A percentile compares a stretch with the other conserved stretches of the same genome.
phyloP scores from a whole-genome alignment of 768 basidiomycete genomes.

The Antrodiella citrinella region DNA sequence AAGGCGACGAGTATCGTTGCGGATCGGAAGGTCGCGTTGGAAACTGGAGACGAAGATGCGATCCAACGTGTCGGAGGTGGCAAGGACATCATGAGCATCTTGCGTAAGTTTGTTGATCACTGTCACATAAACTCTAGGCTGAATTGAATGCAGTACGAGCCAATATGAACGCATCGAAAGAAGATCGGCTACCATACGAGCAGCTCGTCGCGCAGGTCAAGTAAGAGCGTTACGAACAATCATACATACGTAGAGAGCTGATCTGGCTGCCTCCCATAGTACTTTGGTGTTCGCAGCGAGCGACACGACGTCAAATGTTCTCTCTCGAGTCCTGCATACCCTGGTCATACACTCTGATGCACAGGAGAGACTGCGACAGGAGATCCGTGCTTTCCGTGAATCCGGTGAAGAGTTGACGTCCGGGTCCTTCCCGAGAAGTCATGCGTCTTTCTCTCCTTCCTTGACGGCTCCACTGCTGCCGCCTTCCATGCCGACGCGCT shows the following conservation, averaged over 20 bases:
- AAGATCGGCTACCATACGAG: conserved; percentile 16
- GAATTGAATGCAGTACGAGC: conserved; percentile 8
- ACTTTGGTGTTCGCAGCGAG: conserved; percentile 13
- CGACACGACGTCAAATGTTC: conserved; percentile 19
- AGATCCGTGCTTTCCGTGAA: conserved; percentile 10
- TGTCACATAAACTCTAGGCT: no score
- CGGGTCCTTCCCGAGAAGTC: conserved; percentile 94
- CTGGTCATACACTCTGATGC: conserved; percentile 15
- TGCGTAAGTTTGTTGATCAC: conserved; percentile 14
- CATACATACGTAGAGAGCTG: neutral
- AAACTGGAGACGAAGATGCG: conserved; percentile 8
- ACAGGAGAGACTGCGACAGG: conserved; percentile 18
- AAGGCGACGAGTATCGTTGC: neutral
- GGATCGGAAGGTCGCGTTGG: conserved; percentile 1
- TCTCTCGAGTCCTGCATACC: conserved; percentile 17
- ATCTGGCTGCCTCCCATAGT: conserved; percentile 31
- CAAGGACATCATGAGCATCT: conserved; percentile 19
- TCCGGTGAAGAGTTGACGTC: conserved; percentile 12
- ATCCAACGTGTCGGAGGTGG: conserved; percentile 14
- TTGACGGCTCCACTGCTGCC: conserved; percentile 86
- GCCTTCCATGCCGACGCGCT: conserved; percentile 97
- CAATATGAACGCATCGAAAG: conserved; percentile 11
- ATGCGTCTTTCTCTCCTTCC: conserved; percentile 97
- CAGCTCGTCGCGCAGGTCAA: conserved; percentile 18
- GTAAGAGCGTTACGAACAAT: conserved; percentile 7